These are phyloP conservation scores for Globisporangium acanthophoron DNA, from an alignment of 352 stramenopile species.

Conservation along the genomic window DNA sequence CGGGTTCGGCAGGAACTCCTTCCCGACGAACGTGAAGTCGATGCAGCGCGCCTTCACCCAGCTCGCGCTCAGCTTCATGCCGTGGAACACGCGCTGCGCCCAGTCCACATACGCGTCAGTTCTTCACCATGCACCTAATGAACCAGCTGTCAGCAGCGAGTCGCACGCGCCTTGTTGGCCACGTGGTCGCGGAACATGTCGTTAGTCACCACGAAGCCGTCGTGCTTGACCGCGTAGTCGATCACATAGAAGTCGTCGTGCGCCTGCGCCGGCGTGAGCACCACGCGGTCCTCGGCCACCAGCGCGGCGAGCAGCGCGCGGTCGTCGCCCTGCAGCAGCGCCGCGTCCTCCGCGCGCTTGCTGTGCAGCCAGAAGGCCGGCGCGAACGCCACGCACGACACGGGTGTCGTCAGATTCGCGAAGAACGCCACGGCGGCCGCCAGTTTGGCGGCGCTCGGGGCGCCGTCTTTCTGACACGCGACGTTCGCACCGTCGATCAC, in stretches of 20 bases:
- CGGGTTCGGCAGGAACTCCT: conserved; percentile 88
- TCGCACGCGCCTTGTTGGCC: conserved; percentile 43
- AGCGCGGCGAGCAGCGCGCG: conserved; percentile 39
- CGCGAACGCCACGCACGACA: conserved; percentile 74
- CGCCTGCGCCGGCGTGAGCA: conserved; percentile 76
- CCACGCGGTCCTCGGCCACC: conserved; percentile 59
- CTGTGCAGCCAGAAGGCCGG: conserved; percentile 79
- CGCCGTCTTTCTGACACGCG: conserved; percentile 53
- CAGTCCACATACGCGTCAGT: neutral
- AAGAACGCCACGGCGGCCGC: conserved; percentile 68
- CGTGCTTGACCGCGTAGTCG: conserved; percentile 85
- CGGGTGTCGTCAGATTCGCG: conserved; percentile 18
- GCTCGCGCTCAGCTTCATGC: conserved; percentile 36
- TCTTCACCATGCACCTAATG: neutral
- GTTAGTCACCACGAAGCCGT: conserved; percentile 89
- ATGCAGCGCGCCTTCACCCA: conserved; percentile 76
- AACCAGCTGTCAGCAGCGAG: neutral
- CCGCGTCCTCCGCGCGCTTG: conserved; percentile 27
- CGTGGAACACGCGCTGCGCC: conserved; percentile 58
- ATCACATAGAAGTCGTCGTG: conserved; percentile 92
- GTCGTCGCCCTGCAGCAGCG: conserved; percentile 41
- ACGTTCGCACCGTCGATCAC: conserved; percentile 80
- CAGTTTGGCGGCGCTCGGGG: conserved; percentile 30
- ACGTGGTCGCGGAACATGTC: conserved; percentile 91
- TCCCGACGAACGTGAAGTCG: conserved; percentile 87